These are phyloP conservation scores for Calocybe indica DNA, from an alignment of 768 basidiomycete species.

Conservation along the genomic window DNA sequence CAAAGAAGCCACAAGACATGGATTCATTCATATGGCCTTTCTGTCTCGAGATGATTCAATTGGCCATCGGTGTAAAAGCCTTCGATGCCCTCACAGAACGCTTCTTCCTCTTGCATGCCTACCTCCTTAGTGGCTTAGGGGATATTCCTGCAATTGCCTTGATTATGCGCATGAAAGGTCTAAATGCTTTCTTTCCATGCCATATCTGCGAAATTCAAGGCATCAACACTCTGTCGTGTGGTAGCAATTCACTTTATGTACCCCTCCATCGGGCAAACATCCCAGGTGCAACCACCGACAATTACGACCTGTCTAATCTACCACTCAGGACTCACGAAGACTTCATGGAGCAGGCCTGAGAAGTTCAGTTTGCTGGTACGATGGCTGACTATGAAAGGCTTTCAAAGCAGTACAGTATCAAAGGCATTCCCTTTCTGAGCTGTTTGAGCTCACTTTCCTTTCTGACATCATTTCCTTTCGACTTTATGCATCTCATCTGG, in stretches of 20 bases:
- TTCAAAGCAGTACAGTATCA: slow-evolving; percentile 20
- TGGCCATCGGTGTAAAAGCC: slow-evolving; percentile 24
- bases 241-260: slow-evolving; percentile 13
- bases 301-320: slow-evolving; percentile 19
- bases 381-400: slow-evolving; percentile 9
- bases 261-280: slow-evolving; percentile 15
- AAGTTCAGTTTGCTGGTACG: slow-evolving; percentile 13
- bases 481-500: slow-evolving; percentile 45
- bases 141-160: slow-evolving; percentile 18
- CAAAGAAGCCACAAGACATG: slow-evolving; percentile 27
- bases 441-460: slow-evolving; percentile 26
- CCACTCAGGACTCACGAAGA: slow-evolving; percentile 21
- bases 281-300: slow-evolving; percentile 14
- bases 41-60: slow-evolving; percentile 22
- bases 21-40: slow-evolving; percentile 33
- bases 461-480: slow-evolving; percentile 35
- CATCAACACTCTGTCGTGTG: slow-evolving; percentile 7
- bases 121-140: slow-evolving; percentile 10
- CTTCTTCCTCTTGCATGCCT: slow-evolving; percentile 13
- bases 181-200: slow-evolving; percentile 28
- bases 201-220: slow-evolving; percentile 31
- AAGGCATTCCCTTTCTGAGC: slow-evolving; percentile 19
- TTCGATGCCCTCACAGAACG: slow-evolving; percentile 16
- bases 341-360: slow-evolving; percentile 9
- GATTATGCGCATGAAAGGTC: slow-evolving; percentile 32